phyloP scores from a whole-genome alignment of 2,329 filamentous ascomycete species.

The Xylaria sp. region DNA sequence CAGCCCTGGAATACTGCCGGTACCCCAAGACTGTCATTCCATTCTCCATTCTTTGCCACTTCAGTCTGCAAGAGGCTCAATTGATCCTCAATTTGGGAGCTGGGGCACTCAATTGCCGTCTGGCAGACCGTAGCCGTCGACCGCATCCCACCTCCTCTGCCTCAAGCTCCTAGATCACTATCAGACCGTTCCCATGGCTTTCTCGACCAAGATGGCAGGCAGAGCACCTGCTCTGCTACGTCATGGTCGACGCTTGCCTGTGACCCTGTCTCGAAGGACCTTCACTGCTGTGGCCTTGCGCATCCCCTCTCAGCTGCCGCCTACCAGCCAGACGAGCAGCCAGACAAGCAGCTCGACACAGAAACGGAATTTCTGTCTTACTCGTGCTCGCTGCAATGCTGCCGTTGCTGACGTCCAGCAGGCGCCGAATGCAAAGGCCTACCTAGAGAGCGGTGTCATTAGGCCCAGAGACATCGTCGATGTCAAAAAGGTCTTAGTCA shows the following conservation, averaged over 20 bases:
- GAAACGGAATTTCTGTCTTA: slow-evolving; percentile 62
- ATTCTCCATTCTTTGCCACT: slow-evolving; percentile 4
- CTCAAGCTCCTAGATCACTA: slow-evolving; percentile 22
- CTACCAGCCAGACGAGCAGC: slow-evolving; percentile 50
- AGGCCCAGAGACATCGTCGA: slow-evolving; percentile 82
- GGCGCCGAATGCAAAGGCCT: slow-evolving; percentile 84
- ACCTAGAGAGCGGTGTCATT: slow-evolving; percentile 87
- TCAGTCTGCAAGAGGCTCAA: slow-evolving; percentile 42
- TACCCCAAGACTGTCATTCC: slow-evolving; percentile 9
- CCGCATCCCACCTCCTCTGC: slow-evolving; percentile 30
- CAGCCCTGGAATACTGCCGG: slow-evolving; percentile 8
- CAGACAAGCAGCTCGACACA: slow-evolving; percentile 52
- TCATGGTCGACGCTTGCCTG: slow-evolving; percentile 62
- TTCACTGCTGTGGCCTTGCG: slow-evolving; percentile 54
- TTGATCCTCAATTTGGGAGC: slow-evolving; percentile 48
- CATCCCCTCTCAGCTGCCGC: slow-evolving; percentile 49
- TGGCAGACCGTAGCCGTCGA: slow-evolving; percentile 39
- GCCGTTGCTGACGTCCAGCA: slow-evolving; percentile 64
- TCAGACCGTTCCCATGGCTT: slow-evolving; percentile 42
- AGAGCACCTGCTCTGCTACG: slow-evolving; percentile 68
- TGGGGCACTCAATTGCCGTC: slow-evolving; percentile 44
- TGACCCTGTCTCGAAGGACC: slow-evolving; percentile 56
- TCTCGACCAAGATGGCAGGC: slow-evolving; percentile 59
- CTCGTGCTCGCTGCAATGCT: slow-evolving; percentile 53
- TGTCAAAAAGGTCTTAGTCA: slow-evolving; percentile 97